Evolutionary conservation across 495 filamentous ascomycete species (phyloP), one percentile per base, ranked within the genome.

Genomic region (Cladorrhinum samala): DNA sequence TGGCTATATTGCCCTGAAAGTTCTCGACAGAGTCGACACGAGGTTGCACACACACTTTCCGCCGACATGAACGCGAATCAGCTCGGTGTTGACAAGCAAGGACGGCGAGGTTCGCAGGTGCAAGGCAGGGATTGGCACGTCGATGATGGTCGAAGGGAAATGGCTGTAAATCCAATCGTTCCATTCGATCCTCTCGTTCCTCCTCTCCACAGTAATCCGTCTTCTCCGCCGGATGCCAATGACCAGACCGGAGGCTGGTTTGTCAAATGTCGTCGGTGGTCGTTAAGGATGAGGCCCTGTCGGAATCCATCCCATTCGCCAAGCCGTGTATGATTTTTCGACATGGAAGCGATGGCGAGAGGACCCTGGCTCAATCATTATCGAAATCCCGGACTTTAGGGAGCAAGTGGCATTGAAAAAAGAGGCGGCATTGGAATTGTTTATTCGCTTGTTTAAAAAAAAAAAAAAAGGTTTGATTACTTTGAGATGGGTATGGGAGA

Each of bases 1-100:
- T 17, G 21, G 23, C n/a, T 25, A 20, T 18, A 36, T 53, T 17
- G 46, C 41, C 45, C 46, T 54, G 39, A 46, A 48, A 45, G 45
- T 27, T 39, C 17, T 24, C n/a, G n/a, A 21, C 7, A 37, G 14
- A 41, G 39, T 14, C 4, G 3, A 33, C 24, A 47, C 45, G 45
- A 47, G 45, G 45, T 47, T 4, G 17, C 45, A 47, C 45, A 25
- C 16, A 24, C 16, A 47, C 30, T 47, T 47, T 47, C 25, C 25
- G 45, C 20, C 18, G 2, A n/a, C n/a, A n/a, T n/a, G n/a, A n/a
- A n/a, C n/a, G n/a, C 8, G 17, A 18, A n/a, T 41, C 16, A 18
- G n/a, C 14, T 45, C 14, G 19, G 42, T 14, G 19, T 19, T 43
- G 7, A 45, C 18, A 45, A 21, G n/a, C 16, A 19, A 21, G 6